Percentiles rank a stretch among this genome's conserved stretches.
These are phyloP conservation scores for Malus domestica DNA, from an alignment of 306 rosid genomes.

Conservation along the genomic window ASM211411v1 NC_041795.1:4193001-4193500, in stretches of 20 bases:
- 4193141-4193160: slow-evolving; percentile 74
- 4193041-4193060: slow-evolving; percentile 65
- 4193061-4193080: slow-evolving; percentile 91
- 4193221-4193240: slow-evolving; percentile 75
- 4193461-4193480: slow-evolving; percentile 27
- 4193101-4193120: slow-evolving; percentile 74
- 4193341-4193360: slow-evolving; percentile 6
- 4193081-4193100: slow-evolving; percentile 99
- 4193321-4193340: slow-evolving; percentile 49
- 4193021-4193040: slow-evolving; percentile 82
- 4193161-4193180: slow-evolving; percentile 96
- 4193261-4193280: slow-evolving; percentile 58
- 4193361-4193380: slow-evolving; percentile 45
- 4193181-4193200: slow-evolving; percentile 81
- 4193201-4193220: slow-evolving; percentile 85
- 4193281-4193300: background rate
- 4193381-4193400: slow-evolving; percentile 35
- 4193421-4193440: background rate
- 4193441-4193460: background rate
- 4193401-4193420: slow-evolving; percentile 39
- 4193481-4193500: slow-evolving; percentile 23
- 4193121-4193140: slow-evolving; percentile 48
- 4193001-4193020: slow-evolving; percentile 64
- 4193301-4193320: slow-evolving; percentile 12
- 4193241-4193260: slow-evolving; percentile 99